These are phyloP conservation scores for Leccinum sublutescens DNA, from an alignment of 768 basidiomycete genomes.

Conservation along the genomic window DNA sequence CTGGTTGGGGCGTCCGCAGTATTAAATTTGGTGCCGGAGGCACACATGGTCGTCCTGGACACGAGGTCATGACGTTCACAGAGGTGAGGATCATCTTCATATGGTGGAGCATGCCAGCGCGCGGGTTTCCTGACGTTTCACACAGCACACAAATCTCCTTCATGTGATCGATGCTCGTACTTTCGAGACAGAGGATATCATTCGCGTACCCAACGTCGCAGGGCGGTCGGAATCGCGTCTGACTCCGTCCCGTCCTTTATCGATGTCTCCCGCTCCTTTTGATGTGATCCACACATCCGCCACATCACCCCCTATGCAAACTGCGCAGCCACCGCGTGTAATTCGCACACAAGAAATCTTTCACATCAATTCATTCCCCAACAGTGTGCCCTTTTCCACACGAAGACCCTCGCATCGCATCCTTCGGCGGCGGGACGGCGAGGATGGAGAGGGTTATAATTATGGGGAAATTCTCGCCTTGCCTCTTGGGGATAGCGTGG, in stretches of 20 bases:
- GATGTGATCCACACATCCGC: slow-evolving; percentile 9
- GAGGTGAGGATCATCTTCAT: slow-evolving; percentile 53
- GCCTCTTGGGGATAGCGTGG: slow-evolving; percentile 51
- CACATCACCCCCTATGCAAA: slow-evolving; percentile 17
- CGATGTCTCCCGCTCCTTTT: slow-evolving; percentile 12
- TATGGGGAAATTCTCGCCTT: slow-evolving; percentile 54
- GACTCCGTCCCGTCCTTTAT: slow-evolving; percentile 11
- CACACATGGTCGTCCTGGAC: slow-evolving; percentile 42
- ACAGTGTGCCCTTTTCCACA: slow-evolving; percentile 9
- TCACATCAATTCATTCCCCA: slow-evolving; percentile 33
- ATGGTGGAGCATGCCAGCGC: neutral
- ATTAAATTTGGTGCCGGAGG: slow-evolving; percentile 81
- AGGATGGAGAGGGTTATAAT: slow-evolving; percentile 32
- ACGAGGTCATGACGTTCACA: slow-evolving; percentile 85
- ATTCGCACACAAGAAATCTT: slow-evolving; percentile 58
- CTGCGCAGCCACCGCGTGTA: slow-evolving; percentile 31
- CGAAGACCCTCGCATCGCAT: slow-evolving; percentile 25
- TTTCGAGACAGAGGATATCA: slow-evolving; percentile 72
- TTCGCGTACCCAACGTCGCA: slow-evolving; percentile 51
- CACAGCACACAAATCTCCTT: slow-evolving; percentile 74
- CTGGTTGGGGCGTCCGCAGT: slow-evolving; percentile 81
- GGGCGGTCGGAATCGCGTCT: slow-evolving; percentile 16
- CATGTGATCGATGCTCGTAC: slow-evolving; percentile 88
- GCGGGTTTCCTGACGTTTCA: slow-evolving; percentile 9
- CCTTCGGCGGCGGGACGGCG: slow-evolving; percentile 20